Conservation (phyloP, 129 eudicot genomes). For the Flaveria robusta region DNA sequence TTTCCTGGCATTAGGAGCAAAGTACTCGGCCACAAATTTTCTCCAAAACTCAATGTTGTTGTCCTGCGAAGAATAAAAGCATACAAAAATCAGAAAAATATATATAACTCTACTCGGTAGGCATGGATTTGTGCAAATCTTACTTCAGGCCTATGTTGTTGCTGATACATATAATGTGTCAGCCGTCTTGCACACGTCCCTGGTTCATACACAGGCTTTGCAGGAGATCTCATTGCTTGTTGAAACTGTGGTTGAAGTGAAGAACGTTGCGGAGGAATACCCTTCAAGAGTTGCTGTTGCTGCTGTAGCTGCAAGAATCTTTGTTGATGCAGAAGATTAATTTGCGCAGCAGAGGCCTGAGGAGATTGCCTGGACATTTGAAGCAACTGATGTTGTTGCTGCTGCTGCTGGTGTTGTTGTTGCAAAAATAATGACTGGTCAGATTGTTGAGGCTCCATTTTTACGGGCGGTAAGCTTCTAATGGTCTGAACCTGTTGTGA, state of each 20-base stretch:
- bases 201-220: conserved; percentile 85
- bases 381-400: conserved; percentile 74
- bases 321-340: conserved; percentile 80
- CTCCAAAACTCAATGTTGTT: conserved; percentile 98
- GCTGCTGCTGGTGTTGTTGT: conserved; percentile 79
- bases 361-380: conserved; percentile 91
- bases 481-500: conserved; percentile 73
- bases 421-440: conserved; percentile 64
- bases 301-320: conserved; percentile 91
- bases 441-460: conserved; percentile 86
- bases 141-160: conserved; percentile 98
- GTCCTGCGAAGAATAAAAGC: conserved; percentile 54
- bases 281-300: conserved; percentile 77
- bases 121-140: conserved; percentile 31
- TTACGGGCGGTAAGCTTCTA: conserved; percentile 70
- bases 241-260: conserved; percentile 71
- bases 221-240: conserved; percentile 72
- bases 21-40: conserved; percentile 92
- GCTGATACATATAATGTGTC: conserved; percentile 98
- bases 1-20: conserved; percentile 94
- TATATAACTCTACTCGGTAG: conserved; percentile 2
- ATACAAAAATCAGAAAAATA: not conserved
- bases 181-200: conserved; percentile 95
- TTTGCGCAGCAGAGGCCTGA: conserved; percentile 85
- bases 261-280: conserved; percentile 82